Conservation (phyloP, 495 filamentous ascomycete genomes). For the Pseudotulostoma volvatum region DNA sequence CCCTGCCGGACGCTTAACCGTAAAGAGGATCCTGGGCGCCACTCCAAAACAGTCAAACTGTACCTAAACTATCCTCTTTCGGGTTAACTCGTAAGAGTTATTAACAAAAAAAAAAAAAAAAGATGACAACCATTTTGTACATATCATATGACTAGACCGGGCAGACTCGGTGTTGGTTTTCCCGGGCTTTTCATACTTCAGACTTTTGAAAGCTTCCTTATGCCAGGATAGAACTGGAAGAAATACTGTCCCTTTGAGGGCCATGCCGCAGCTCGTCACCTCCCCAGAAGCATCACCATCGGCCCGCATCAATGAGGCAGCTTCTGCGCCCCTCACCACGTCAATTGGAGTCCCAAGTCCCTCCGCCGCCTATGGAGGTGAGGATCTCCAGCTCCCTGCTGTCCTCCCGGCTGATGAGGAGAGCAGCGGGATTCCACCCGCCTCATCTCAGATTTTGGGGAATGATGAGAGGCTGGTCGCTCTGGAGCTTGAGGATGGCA, state of each 20-base stretch:
- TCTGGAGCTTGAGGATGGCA: conserved; percentile 83
- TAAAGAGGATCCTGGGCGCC: too few species aligned
- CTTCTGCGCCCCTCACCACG: conserved; percentile 20
- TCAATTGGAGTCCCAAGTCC: conserved; percentile 19
- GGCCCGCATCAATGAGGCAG: conserved; percentile 11
- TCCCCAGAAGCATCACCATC: too few species aligned
- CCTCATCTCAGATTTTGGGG: conserved; percentile 23
- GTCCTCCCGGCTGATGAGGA: conserved; percentile 11
- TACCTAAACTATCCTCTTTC: too few species aligned
- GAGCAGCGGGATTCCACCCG: conserved; percentile 34
- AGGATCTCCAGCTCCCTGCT: conserved; percentile 18
- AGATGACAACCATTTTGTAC: too few species aligned
- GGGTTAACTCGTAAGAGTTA: too few species aligned
- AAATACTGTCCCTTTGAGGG: conserved; percentile 30
- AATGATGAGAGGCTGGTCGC: conserved; percentile 45
- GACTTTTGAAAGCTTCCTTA: conserved; percentile 22
- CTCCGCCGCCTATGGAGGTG: too few species aligned
- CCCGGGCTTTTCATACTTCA: too few species aligned
- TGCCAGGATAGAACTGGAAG: conserved; percentile 30
- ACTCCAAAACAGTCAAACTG: too few species aligned
- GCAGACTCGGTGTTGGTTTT: too few species aligned
- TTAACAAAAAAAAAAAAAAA: too few species aligned
- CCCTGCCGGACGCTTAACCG: too few species aligned
- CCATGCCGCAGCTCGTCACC: conserved; percentile 17
- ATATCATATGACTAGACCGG: too few species aligned